Conservation (phyloP, 2,329 filamentous ascomycete genomes). For the Cyclaneusma minus region DNA sequence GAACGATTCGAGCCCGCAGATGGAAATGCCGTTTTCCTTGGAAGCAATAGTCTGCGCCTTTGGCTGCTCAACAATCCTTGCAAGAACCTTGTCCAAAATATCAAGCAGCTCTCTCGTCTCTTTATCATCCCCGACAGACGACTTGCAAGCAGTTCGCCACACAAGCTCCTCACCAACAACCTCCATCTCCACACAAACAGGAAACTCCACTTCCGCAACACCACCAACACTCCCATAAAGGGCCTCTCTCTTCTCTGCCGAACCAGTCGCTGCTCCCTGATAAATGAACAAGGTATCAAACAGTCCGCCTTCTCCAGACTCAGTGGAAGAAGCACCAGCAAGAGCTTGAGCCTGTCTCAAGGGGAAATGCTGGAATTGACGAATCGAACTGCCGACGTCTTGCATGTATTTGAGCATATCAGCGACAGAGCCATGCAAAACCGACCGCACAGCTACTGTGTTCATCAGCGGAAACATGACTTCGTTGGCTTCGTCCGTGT, state of each 20-base stretch:
- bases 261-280: conserved; percentile 26
- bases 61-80: conserved; percentile 33
- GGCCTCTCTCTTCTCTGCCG: conserved; percentile 1
- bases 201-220: conserved; percentile 60
- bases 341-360: conserved; percentile 51
- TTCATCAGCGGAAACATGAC: conserved; percentile 87
- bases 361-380: conserved; percentile 63
- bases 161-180: conserved; percentile 34
- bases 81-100: conserved; percentile 42
- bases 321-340: conserved; percentile 19
- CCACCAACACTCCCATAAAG: conserved; percentile 23
- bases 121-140: conserved; percentile 29
- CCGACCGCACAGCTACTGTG: conserved; percentile 58
- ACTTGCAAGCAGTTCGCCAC: conserved; percentile 61
- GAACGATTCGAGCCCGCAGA: conserved; percentile 47
- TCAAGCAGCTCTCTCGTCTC: conserved; percentile 36
- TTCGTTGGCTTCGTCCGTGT: conserved; percentile 49
- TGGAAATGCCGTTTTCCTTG: conserved; percentile 31
- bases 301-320: conserved; percentile 21
- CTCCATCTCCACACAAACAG: conserved; percentile 71
- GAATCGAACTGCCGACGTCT: conserved; percentile 46
- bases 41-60: conserved; percentile 38
- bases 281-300: conserved; percentile 55
- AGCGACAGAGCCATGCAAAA: conserved; percentile 51
- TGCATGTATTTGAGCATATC: conserved; percentile 63